A percentile compares a stretch with the other conserved stretches of the same genome.
phyloP scores from a whole-genome alignment of 176 grass and related monocot species.

The Ampelocalamus luodianensis region DNA sequence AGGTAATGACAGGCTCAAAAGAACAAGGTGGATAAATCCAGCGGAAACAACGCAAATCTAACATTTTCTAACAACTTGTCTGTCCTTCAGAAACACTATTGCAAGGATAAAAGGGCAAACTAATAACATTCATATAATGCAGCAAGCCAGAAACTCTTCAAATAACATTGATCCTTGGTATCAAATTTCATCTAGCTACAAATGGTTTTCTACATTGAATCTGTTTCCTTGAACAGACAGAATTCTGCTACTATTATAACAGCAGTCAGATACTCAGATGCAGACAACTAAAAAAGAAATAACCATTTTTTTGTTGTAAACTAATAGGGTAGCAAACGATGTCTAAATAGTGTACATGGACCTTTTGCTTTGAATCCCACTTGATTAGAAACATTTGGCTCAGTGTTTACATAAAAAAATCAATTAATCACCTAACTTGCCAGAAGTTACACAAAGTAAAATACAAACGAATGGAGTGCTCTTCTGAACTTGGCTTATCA shows the following conservation, averaged over 20 bases:
- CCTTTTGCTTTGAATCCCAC: background rate
- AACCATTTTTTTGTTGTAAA: background rate
- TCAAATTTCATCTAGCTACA: constrained; percentile 4
- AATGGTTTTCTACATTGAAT: background rate
- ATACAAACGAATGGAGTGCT: background rate
- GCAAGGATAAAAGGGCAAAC: background rate
- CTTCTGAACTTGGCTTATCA: constrained; percentile 8
- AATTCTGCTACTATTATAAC: background rate
- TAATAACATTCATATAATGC: background rate
- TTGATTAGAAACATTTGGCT: background rate
- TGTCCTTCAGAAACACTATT: constrained; percentile 16
- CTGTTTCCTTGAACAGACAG: background rate
- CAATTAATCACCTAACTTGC: background rate
- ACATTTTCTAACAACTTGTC: background rate
- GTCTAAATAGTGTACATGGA: background rate
- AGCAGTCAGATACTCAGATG: background rate
- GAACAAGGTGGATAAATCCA: background rate
- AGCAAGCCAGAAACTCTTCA: background rate
- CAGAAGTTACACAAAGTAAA: background rate
- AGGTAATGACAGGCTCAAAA: background rate
- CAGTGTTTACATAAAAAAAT: constrained; percentile 3
- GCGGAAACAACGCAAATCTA: background rate
- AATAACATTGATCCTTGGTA: background rate
- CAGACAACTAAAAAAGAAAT: background rate
- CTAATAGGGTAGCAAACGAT: background rate